A percentile compares a stretch with the other conserved stretches of the same genome.
These are phyloP conservation scores for Luzula sylvatica DNA, from an alignment of 176 grass and related monocot genomes.

Conservation along the genomic window DNA sequence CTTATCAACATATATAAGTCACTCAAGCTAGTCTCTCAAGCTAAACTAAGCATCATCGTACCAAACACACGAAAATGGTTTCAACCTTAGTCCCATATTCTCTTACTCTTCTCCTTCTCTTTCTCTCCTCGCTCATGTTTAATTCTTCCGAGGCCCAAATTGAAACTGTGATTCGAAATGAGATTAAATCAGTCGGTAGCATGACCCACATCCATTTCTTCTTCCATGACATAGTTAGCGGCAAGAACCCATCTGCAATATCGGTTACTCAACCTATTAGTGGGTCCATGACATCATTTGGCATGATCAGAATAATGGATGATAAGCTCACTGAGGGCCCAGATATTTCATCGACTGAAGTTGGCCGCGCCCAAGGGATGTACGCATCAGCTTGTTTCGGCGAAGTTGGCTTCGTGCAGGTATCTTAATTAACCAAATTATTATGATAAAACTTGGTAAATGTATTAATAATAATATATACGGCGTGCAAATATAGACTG, in stretches of 20 bases:
- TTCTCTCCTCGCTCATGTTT: neutral
- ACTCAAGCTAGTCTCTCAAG: neutral
- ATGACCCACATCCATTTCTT: constrained; percentile 50
- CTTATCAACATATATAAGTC: too few species aligned
- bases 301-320: constrained; percentile 37
- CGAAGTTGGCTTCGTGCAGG: constrained; percentile 35
- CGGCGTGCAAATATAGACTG: constrained; percentile 19
- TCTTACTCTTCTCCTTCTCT: neutral
- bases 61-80: neutral
- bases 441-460: neutral
- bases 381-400: constrained; percentile 32
- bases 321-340: constrained; percentile 40
- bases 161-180: neutral
- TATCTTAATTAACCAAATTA: too few species aligned
- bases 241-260: constrained; percentile 29
- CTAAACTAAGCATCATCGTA: neutral
- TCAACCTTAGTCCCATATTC: neutral
- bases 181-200: constrained; percentile 1
- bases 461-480: neutral
- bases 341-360: neutral
- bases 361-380: constrained; percentile 43
- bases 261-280: neutral
- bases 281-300: constrained; percentile 9
- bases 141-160: neutral
- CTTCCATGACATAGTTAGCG: constrained; percentile 63